Base-by-base conservation (phyloP, 1,139 yeast species). In the Hanseniaspora gamundiae region DNA sequence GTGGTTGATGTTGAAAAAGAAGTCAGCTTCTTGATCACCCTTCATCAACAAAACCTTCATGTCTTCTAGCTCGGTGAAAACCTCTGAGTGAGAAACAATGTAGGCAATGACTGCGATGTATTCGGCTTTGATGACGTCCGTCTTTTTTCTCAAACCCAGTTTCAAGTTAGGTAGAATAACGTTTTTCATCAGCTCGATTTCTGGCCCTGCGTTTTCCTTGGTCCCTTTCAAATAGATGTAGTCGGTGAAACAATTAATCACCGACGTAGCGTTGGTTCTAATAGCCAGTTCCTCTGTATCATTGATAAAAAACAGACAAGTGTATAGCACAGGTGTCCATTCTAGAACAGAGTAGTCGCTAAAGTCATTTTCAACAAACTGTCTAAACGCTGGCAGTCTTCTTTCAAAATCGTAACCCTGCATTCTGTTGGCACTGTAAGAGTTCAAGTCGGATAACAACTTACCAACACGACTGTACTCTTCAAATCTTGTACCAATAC, bases 1-100 rank as follows among this genome's bases (percentile, higher is more conserved):
- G 58, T 91, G 96, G 49, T 73, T 73, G 38, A 93, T 70, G 55
- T 87, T 87, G 47, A 69, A 66, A 66, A 91, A 91, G 57, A 91
- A 87, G 59, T 85, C 80, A 1, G 87, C 82, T 54, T 86, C 95
- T 40, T 81, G 94, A 54, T 86, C 94, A 38, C 78, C 80, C 41
- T 71, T 71, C 52, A 69, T 73, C 1, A 81, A 64, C 42, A 91
- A 66, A 2, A 74, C 69, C 47, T 73, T 73, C 88, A 87, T 71
- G 52, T 84, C 94, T 22, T 68, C 67, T 39, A 86, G 66, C 2
- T 74, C 84, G 10, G 67, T 65, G 51, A 68, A 74, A 51, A 70
- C 66, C n/a, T 65, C 63, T 5, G 77, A 62, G 29, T 69, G 53
- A 33, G 66, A 64, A n/a, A 86, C 81, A 42, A 78, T 64, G 51